Evolutionary conservation across 495 filamentous ascomycete genomes (phyloP).

Genomic region (Neurospora terricola): DNA sequence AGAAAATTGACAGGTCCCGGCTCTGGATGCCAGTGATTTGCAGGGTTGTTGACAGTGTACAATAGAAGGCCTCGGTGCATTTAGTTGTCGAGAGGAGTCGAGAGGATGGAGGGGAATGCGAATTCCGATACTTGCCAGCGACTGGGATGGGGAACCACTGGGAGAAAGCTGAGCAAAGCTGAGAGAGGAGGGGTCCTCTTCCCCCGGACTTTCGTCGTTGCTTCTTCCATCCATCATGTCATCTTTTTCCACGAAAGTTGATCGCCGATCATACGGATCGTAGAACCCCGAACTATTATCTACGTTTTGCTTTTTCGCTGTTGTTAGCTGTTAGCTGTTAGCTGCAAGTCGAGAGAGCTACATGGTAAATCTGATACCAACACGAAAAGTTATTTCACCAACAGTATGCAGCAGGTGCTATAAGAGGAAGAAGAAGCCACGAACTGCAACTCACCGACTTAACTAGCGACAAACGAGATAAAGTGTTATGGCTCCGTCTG

Average conservation of each 20-base stretch:
- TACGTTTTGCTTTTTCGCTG: neutral
- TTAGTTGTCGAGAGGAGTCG: no score
- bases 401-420: neutral
- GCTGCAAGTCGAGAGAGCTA: neutral
- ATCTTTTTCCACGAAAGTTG: neutral
- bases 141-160: neutral
- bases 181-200: neutral
- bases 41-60: neutral
- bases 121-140: neutral
- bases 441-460: neutral
- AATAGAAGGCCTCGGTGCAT: no score
- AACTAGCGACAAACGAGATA: neutral
- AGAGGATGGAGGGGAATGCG: neutral
- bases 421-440: neutral
- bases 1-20: neutral
- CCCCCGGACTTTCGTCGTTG: neutral
- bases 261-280: neutral
- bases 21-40: neutral
- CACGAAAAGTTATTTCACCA: neutral
- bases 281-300: neutral
- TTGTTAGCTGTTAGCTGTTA: neutral
- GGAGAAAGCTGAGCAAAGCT: neutral
- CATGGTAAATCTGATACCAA: neutral
- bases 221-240: neutral
- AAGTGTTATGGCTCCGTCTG: neutral